Evolutionary conservation across 768 basidiomycete genomes (phyloP).

Genomic region (Wakefieldia striispora): DNA sequence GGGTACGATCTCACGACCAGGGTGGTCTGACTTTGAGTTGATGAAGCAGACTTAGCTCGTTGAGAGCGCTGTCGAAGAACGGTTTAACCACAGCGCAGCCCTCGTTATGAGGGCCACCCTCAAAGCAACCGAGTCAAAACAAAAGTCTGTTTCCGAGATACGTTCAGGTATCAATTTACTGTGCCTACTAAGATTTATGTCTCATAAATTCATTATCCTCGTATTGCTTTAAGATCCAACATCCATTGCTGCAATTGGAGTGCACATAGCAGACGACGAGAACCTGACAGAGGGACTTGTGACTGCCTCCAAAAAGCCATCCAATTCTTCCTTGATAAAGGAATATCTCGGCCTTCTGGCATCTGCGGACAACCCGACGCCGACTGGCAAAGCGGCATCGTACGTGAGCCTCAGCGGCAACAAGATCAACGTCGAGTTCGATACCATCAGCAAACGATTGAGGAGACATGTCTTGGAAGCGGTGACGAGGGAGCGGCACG

Average conservation of each 20-base stretch:
- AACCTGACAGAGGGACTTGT: slow-evolving; percentile 63
- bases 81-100: slow-evolving; percentile 76
- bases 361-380: slow-evolving; percentile 78
- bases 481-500: slow-evolving; percentile 79
- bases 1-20: slow-evolving; percentile 43
- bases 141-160: slow-evolving; percentile 56
- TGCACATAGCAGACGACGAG: slow-evolving; percentile 61
- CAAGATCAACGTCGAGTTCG: slow-evolving; percentile 81
- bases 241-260: slow-evolving; percentile 60
- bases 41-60: slow-evolving; percentile 56
- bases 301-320: slow-evolving; percentile 50
- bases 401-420: slow-evolving; percentile 70
- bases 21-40: slow-evolving; percentile 3
- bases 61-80: slow-evolving; percentile 68
- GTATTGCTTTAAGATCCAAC: slow-evolving; percentile 50
- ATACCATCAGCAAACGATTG: slow-evolving; percentile 63
- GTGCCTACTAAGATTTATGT: neutral
- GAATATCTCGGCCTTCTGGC: slow-evolving; percentile 82
- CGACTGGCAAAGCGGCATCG: slow-evolving; percentile 62
- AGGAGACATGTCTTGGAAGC: slow-evolving; percentile 72
- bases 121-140: slow-evolving; percentile 64
- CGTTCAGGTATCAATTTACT: slow-evolving; percentile 51
- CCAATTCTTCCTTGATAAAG: slow-evolving; percentile 61
- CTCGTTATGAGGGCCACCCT: slow-evolving; percentile 69
- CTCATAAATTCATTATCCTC: neutral